A percentile compares a stretch with the other conserved stretches of the same genome.
phyloP scores from a whole-genome alignment of 768 basidiomycete genomes.

The Floccularia luteovirens region DNA sequence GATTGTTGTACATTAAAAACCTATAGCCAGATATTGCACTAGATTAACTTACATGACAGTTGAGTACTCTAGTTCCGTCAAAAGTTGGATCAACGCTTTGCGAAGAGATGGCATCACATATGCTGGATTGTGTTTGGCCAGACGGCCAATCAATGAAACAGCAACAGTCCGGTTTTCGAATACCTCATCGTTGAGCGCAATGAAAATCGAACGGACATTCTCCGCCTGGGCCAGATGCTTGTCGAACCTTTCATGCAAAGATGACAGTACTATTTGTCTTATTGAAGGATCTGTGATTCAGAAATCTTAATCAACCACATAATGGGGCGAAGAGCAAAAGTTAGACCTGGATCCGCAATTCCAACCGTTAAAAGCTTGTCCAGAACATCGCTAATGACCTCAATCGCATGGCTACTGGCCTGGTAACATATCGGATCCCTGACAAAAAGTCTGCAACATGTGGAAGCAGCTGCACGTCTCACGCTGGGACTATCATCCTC shows the following conservation, averaged over 20 bases:
- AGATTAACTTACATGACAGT: constrained; percentile 51
- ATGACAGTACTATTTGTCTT: constrained; percentile 77
- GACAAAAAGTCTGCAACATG: constrained; percentile 88
- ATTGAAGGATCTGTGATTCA: constrained; percentile 62
- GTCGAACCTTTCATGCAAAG: constrained; percentile 90
- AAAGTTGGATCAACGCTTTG: constrained; percentile 90
- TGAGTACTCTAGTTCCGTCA: constrained; percentile 96
- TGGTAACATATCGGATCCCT: constrained; percentile 95
- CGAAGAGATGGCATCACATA: constrained; percentile 97
- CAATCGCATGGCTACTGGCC: constrained; percentile 91
- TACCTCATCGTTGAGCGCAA: constrained; percentile 94
- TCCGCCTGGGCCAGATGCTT: constrained; percentile 96
- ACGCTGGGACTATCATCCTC: constrained; percentile 90
- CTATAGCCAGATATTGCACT: background rate
- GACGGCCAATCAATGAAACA: constrained; percentile 83
- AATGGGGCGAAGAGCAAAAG: background rate
- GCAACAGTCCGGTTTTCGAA: constrained; percentile 93
- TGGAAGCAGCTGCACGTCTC: constrained; percentile 81
- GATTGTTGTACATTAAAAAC: constrained; percentile 1
- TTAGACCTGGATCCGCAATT: constrained; percentile 88
- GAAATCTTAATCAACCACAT: constrained; percentile 6
- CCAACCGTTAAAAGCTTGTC: constrained; percentile 94
- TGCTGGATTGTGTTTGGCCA: constrained; percentile 93
- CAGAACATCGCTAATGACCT: constrained; percentile 96
- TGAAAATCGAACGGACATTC: constrained; percentile 95